Base-by-base conservation (phyloP, 2,329 filamentous ascomycete genomes). In the Neophaeococcomyces aloes region DNA sequence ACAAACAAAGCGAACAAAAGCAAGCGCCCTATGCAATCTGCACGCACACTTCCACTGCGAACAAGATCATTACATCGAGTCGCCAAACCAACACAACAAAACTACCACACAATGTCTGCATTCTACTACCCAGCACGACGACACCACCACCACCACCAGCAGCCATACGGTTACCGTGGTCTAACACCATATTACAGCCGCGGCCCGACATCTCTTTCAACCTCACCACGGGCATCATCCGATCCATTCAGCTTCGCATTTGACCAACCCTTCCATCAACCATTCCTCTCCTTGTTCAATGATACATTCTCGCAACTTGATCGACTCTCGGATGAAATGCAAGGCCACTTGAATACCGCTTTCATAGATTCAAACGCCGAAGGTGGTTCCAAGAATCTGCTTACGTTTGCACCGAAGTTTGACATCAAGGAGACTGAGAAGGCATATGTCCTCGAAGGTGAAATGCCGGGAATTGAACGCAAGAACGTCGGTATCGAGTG, bases 401-500 rank as follows among this genome's bases (percentile, higher is more conserved):
- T 41, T n/a, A 53, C 56, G 6, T 67, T 69, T 53, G 54, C 60
- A 5, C 69, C 68, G 29, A 59, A 59, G 36, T 71, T 71, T 48
- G 69, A 72, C 51, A 61, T 71, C 38, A 62, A 63, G 44, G 69
- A 71, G 53, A 60, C 55, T 23, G 57, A 61, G 2, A 59, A 66
- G 4, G 57, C 60, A 33, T 72, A 70, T 54, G 53, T 65, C 48
- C 62, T 72, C 10, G 65, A 71, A 38, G 68, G 68, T n/a, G 69
- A 72, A 42, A 56, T 72, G 1, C 68, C 69, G 1, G 69, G 69
- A 8, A 59, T 71, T 44, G 56, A 58, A 17, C 64, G 68, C 51
- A 63, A 69, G 47, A 59, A 69, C 43, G 55, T 72, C 38, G 57
- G 65, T 32, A 65, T 72, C 38, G 65, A 70, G 43, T 71, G 71